These are phyloP conservation scores for Kodamaea hsintzibuensis DNA, from an alignment of 805 yeast species.

Conservation along the genomic window DNA sequence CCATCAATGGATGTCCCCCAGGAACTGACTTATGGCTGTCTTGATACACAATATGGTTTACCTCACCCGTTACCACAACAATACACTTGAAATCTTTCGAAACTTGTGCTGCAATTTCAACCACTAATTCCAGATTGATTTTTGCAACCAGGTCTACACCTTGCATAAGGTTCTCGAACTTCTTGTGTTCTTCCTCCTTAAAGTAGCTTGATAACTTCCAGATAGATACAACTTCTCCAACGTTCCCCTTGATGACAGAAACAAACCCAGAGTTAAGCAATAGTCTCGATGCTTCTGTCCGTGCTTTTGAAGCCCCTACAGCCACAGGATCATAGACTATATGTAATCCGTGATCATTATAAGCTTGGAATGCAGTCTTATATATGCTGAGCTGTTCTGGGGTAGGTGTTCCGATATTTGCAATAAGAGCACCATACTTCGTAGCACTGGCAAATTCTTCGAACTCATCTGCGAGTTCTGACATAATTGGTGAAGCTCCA, in stretches of 20 bases:
- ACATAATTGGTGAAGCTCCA: slow-evolving; percentile 89
- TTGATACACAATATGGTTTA: slow-evolving; percentile 28
- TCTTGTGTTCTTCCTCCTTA: not conserved
- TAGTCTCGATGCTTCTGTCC: slow-evolving; percentile 49
- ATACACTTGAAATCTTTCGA: slow-evolving; percentile 54
- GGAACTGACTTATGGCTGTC: slow-evolving; percentile 28
- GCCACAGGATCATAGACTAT: slow-evolving; percentile 92
- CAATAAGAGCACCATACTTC: slow-evolving; percentile 55
- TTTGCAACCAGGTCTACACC: slow-evolving; percentile 65
- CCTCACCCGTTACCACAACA: slow-evolving; percentile 70
- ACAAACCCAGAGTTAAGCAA: slow-evolving; percentile 59
- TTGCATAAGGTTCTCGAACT: slow-evolving; percentile 44
- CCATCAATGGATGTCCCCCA: slow-evolving; percentile 68
- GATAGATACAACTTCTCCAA: slow-evolving; percentile 78
- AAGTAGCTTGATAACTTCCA: slow-evolving; percentile 30
- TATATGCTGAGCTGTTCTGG: slow-evolving; percentile 44
- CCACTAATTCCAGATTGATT: slow-evolving; percentile 22
- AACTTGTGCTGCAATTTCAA: slow-evolving; percentile 47
- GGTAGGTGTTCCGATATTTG: slow-evolving; percentile 77
- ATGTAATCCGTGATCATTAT: slow-evolving; percentile 57
- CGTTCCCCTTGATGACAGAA: slow-evolving; percentile 79
- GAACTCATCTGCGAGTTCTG: slow-evolving; percentile 69
- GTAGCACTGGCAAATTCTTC: slow-evolving; percentile 56
- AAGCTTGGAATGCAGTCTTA: slow-evolving; percentile 53
- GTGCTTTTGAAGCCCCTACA: slow-evolving; percentile 72